A percentile compares a stretch with the other conserved stretches of the same genome.
phyloP scores from a whole-genome alignment of 768 basidiomycete genomes.

The Myochromella boudieri region DNA sequence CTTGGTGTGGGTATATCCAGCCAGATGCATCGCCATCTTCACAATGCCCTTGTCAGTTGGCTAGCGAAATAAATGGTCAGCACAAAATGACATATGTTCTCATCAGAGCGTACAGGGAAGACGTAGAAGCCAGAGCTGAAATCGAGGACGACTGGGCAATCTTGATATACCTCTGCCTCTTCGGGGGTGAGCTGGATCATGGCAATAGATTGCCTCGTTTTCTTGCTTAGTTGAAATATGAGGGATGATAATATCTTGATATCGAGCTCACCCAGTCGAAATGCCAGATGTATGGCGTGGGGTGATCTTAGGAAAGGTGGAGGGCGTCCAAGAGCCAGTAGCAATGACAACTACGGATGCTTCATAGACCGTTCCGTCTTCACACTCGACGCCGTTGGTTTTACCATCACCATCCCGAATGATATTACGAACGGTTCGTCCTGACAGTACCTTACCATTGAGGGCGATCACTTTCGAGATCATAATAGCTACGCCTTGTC shows the following conservation, averaged over 20 bases:
- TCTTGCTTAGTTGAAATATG: constrained; percentile 3
- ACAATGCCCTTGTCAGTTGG: constrained; percentile 68
- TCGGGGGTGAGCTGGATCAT: constrained; percentile 72
- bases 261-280: constrained; percentile 75
- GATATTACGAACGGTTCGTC: constrained; percentile 57
- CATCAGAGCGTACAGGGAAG: constrained; percentile 62
- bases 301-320: constrained; percentile 62
- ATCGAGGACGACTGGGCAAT: constrained; percentile 71
- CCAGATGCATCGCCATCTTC: constrained; percentile 76
- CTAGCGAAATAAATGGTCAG: constrained; percentile 33
- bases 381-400: constrained; percentile 62
- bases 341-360: constrained; percentile 71
- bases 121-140: constrained; percentile 75
- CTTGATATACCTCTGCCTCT: constrained; percentile 62
- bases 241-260: background rate
- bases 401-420: constrained; percentile 32
- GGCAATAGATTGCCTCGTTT: constrained; percentile 71
- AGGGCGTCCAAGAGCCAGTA: constrained; percentile 85
- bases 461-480: constrained; percentile 54
- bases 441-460: constrained; percentile 59
- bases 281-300: constrained; percentile 48
- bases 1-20: constrained; percentile 63
- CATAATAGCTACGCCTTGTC: constrained; percentile 57
- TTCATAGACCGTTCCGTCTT: constrained; percentile 51
- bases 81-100: background rate